Percentiles rank a stretch among this genome's conserved stretches.
These are phyloP conservation scores for Podospora bellae-mahoneyi DNA, from an alignment of 495 filamentous ascomycete species.

Conservation along the genomic window DNA sequence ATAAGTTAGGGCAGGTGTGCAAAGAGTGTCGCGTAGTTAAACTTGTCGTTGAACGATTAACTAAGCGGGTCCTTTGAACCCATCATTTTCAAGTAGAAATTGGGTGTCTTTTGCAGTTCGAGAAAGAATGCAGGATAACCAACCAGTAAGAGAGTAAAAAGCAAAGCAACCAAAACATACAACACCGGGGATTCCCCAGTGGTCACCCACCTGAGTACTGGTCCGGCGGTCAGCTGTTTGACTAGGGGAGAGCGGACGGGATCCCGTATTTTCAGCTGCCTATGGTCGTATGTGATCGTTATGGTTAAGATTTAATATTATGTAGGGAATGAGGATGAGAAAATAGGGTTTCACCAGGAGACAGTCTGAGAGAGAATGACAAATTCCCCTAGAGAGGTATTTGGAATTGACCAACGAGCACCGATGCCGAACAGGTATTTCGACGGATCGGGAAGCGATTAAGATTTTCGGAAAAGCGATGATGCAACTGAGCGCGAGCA, in stretches of 20 bases:
- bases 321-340: neutral
- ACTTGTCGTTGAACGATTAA: too few species aligned
- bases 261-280: neutral
- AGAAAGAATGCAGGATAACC: neutral
- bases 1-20: too few species aligned
- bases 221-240: neutral
- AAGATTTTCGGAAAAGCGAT: neutral
- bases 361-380: neutral
- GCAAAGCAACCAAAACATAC: neutral
- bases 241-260: neutral
- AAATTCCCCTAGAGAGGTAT: neutral
- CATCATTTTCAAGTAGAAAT: too few species aligned
- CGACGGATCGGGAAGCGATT: neutral
- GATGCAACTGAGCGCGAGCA: neutral
- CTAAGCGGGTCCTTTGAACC: too few species aligned
- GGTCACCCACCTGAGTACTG: neutral
- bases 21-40: too few species aligned
- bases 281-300: neutral
- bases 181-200: neutral
- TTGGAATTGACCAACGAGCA: neutral
- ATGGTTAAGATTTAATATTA: too few species aligned
- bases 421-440: neutral
- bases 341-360: neutral
- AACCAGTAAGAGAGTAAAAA: neutral
- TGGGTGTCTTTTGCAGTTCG: neutral